Evolutionary conservation across 2,329 filamentous ascomycete genomes (phyloP).

Genomic region (Talaromyces sp.): DNA sequence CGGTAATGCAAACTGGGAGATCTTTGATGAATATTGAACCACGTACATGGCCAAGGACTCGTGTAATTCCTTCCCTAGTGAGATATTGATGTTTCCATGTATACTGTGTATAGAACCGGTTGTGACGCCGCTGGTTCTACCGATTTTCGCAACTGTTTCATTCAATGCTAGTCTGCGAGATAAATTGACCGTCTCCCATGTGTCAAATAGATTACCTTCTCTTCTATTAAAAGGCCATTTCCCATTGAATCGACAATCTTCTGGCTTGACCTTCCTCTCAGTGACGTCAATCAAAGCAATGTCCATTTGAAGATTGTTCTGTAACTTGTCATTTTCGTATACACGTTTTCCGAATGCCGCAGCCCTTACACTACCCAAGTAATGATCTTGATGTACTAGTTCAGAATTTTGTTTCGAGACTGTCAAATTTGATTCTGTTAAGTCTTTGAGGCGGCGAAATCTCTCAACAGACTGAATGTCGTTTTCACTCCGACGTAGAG

Average conservation of each 20-base stretch:
- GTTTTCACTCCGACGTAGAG: neutral
- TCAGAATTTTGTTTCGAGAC: neutral
- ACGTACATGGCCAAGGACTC: neutral
- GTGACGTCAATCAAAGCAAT: constrained; percentile 3
- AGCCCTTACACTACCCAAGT: neutral
- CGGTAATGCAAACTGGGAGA: neutral
- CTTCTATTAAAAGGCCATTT: neutral
- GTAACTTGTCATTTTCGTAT: neutral
- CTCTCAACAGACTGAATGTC: neutral
- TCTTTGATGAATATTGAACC: neutral
- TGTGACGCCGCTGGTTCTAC: neutral
- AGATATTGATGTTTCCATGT: neutral
- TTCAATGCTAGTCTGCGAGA: neutral
- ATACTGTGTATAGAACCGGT: neutral
- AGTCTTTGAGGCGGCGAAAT: neutral
- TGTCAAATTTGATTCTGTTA: neutral
- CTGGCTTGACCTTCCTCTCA: neutral
- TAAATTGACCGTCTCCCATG: neutral
- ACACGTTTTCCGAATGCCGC: neutral
- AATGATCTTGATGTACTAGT: neutral
- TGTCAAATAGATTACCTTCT: neutral
- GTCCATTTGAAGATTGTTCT: neutral
- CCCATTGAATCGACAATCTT: neutral
- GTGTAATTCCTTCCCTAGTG: neutral
- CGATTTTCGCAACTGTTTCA: neutral